Evolutionary conservation across 352 stramenopile species (phyloP).

Genomic region (Proteromonas lacertae): DNA sequence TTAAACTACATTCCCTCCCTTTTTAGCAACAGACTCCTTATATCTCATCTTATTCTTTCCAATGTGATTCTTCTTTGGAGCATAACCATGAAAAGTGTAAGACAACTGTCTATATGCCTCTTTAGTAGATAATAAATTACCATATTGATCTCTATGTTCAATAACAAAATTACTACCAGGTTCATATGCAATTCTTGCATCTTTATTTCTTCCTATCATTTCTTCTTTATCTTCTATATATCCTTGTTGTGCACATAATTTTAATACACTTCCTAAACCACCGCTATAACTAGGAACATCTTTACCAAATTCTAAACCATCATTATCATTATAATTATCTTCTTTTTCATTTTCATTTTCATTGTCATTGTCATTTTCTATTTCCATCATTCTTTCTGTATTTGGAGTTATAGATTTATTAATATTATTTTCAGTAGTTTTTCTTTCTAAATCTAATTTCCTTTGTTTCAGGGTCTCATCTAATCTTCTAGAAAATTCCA

Average conservation of each 20-base stretch:
- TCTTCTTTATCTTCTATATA: slow-evolving; percentile 55
- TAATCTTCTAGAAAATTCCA: neutral
- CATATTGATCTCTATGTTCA: slow-evolving; percentile 85
- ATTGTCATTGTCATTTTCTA: too few species aligned
- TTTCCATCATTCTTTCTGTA: too few species aligned
- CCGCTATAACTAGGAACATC: slow-evolving; percentile 27
- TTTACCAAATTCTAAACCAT: slow-evolving; percentile 27
- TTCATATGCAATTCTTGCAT: slow-evolving; percentile 16
- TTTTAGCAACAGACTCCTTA: neutral
- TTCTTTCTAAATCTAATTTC: too few species aligned
- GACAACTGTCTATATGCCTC: slow-evolving; percentile 83
- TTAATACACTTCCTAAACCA: slow-evolving; percentile 55
- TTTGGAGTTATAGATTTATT: too few species aligned
- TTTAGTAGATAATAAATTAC: slow-evolving; percentile 72
- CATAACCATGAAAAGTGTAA: slow-evolving; percentile 92
- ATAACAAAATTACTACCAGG: slow-evolving; percentile 16
- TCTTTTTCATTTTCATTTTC: too few species aligned
- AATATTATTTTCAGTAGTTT: too few species aligned
- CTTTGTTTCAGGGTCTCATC: too few species aligned
- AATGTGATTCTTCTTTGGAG: slow-evolving; percentile 78
- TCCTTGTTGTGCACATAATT: slow-evolving; percentile 51
- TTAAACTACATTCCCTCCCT: too few species aligned
- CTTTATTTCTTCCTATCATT: slow-evolving; percentile 58
- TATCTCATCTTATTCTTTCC: slow-evolving; percentile 43
- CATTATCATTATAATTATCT: slow-evolving; percentile 20